phyloP scores from a whole-genome alignment of 208 protist species.

The Crithidia thermophila region DNA sequence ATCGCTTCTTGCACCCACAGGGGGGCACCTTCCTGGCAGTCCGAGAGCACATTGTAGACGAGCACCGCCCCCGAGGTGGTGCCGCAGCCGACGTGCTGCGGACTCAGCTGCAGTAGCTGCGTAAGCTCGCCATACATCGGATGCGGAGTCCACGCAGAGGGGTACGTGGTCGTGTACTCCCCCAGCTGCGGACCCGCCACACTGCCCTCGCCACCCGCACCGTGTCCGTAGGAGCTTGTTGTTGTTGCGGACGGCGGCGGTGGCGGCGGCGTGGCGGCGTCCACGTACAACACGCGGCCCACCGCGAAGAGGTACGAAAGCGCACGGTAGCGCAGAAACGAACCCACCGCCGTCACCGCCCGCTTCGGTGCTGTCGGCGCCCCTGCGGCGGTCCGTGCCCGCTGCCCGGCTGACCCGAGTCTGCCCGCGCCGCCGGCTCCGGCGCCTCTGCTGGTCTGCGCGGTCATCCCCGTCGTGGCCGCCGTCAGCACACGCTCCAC shows the following conservation, averaged over 20 bases:
- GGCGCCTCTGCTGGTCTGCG: not conserved
- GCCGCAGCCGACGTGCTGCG: conserved; percentile 71
- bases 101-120: conserved; percentile 47
- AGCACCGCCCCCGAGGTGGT: conserved; percentile 72
- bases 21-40: conserved; percentile 70
- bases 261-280: conserved; percentile 2
- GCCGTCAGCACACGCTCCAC: conserved; percentile 38
- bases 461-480: not conserved
- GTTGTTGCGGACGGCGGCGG: too few species aligned
- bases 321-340: conserved; percentile 59
- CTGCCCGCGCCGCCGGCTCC: not conserved
- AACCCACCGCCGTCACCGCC: conserved; percentile 70
- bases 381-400: not conserved
- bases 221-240: too few species aligned
- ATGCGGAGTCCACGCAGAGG: conserved; percentile 56
- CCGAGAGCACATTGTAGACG: conserved; percentile 79
- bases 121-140: conserved; percentile 54
- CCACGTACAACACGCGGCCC: conserved; percentile 46
- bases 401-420: not conserved
- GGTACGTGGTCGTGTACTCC: conserved; percentile 67
- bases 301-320: conserved; percentile 76
- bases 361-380: conserved; percentile 15
- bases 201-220: too few species aligned
- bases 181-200: conserved; percentile 52
- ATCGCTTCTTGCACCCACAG: conserved; percentile 60